Evolutionary conservation across 1,284 basidiomycete species (phyloP).

Genomic region (Boletus sp.): DNA sequence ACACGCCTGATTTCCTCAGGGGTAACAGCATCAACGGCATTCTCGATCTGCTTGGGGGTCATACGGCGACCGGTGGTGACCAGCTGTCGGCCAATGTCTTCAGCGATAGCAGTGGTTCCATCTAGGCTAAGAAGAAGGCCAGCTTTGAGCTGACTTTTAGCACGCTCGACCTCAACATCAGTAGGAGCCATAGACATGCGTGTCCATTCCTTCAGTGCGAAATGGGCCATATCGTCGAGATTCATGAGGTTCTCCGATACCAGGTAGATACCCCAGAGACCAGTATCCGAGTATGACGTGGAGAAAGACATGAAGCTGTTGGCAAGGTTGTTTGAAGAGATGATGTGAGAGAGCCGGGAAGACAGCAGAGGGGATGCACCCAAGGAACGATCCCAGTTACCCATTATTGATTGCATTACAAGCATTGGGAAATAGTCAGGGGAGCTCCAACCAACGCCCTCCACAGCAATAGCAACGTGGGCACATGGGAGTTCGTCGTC

Average conservation of each 20-base stretch:
- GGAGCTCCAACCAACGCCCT: conserved; percentile 96
- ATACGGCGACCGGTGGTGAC: conserved; percentile 89
- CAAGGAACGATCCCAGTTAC: conserved; percentile 98
- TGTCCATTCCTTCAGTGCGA: conserved; percentile 96
- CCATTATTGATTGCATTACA: conserved; percentile 97
- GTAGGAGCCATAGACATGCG: conserved; percentile 90
- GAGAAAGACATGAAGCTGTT: conserved; percentile 99
- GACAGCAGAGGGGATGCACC: conserved; percentile 88
- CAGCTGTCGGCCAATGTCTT: conserved; percentile 97
- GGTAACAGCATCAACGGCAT: conserved; percentile 85
- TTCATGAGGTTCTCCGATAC: conserved; percentile 92
- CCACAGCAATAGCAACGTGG: conserved; percentile 95
- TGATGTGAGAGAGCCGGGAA: conserved; percentile 87
- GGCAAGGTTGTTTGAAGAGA: conserved; percentile 93
- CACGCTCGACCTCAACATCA: conserved; percentile 87
- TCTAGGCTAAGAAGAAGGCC: conserved; percentile 88
- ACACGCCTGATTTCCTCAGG: conserved; percentile 91
- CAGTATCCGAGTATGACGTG: conserved; percentile 99
- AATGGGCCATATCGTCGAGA: conserved; percentile 92
- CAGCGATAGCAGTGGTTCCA: conserved; percentile 93
- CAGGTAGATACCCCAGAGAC: conserved; percentile 98
- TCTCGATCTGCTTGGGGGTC: conserved; percentile 93
- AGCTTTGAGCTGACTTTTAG: conserved; percentile 97
- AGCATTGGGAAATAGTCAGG: conserved; percentile 99
- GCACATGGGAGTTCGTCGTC: conserved; percentile 89